These are phyloP conservation scores for Physcia stellaris DNA, from an alignment of 495 filamentous ascomycete species.

Conservation along the genomic window DNA sequence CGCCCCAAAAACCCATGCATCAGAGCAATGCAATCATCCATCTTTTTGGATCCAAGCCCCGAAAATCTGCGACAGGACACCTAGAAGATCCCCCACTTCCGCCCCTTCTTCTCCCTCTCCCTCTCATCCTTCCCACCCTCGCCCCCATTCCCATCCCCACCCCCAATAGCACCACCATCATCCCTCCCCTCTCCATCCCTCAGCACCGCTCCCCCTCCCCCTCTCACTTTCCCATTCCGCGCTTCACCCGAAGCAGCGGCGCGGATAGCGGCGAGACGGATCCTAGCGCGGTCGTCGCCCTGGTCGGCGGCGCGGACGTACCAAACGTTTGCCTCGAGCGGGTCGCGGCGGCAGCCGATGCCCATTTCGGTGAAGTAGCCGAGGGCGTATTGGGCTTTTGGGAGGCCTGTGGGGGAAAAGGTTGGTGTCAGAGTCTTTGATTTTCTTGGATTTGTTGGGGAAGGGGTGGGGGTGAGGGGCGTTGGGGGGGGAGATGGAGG, in stretches of 20 bases:
- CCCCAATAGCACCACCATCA: too few relatives aligned
- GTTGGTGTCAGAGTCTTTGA: conserved; percentile 5
- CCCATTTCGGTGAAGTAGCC: conserved; percentile 99
- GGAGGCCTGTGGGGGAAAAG: conserved; percentile 49
- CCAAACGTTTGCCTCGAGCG: conserved; percentile 93
- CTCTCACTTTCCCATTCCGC: too few relatives aligned
- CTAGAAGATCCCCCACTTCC: too few relatives aligned
- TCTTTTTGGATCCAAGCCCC: too few relatives aligned
- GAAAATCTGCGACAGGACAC: too few relatives aligned
- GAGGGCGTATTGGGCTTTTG: conserved; percentile 89
- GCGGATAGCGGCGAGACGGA: conserved; percentile 71
- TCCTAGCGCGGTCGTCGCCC: conserved; percentile 78
- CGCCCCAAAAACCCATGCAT: too few relatives aligned
- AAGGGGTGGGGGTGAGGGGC: conserved; percentile 92
- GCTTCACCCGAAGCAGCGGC: conserved; percentile 64
- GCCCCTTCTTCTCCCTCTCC: too few relatives aligned
- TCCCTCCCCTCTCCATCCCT: too few relatives aligned
- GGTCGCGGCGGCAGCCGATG: conserved; percentile 85
- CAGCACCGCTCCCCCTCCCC: too few relatives aligned
- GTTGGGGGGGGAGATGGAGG: conserved; percentile 62
- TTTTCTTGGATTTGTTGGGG: conserved; percentile 78
- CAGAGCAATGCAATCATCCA: too few relatives aligned
- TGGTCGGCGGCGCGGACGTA: conserved; percentile 93
- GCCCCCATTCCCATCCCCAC: too few relatives aligned
- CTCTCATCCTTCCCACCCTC: too few relatives aligned